A percentile compares a stretch with the other conserved stretches of the same genome.
phyloP scores from a whole-genome alignment of 106 monocot species.

The Agapanthus africanus region DNA sequence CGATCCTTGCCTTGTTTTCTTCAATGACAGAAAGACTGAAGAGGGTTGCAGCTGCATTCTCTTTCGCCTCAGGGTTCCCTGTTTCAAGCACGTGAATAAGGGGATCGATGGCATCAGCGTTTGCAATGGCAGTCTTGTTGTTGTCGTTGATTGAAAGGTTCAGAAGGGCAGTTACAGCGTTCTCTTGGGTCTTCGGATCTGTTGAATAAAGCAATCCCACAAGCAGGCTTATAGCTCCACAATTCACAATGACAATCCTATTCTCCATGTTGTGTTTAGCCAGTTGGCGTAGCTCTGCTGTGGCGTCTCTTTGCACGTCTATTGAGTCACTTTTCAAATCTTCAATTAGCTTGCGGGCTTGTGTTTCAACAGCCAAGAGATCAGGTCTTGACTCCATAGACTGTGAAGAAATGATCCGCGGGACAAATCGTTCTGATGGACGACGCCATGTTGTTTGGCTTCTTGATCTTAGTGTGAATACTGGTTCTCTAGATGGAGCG shows the following conservation, averaged over 20 bases:
- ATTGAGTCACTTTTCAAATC: slow-evolving; percentile 63
- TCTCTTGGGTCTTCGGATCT: slow-evolving; percentile 64
- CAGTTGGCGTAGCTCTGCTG: slow-evolving; percentile 57
- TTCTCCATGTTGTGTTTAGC: slow-evolving; percentile 82
- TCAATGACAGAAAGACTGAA: slow-evolving; percentile 91
- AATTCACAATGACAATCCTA: slow-evolving; percentile 68
- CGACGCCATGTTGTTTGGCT: slow-evolving; percentile 43
- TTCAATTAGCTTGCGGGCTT: slow-evolving; percentile 52
- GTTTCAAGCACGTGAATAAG: slow-evolving; percentile 77
- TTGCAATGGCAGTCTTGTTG: slow-evolving; percentile 72
- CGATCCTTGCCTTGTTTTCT: slow-evolving; percentile 83
- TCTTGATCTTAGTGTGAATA: slow-evolving; percentile 37
- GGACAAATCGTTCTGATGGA: slow-evolving; percentile 45
- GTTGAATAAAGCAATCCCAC: slow-evolving; percentile 62
- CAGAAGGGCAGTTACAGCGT: slow-evolving; percentile 82
- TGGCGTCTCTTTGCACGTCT: slow-evolving; percentile 53
- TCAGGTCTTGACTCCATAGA: slow-evolving; percentile 52
- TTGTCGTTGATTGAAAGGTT: slow-evolving; percentile 96
- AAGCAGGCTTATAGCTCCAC: slow-evolving; percentile 57
- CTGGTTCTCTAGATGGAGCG: slow-evolving; percentile 28
- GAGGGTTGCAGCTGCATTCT: slow-evolving; percentile 88
- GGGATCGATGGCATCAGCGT: slow-evolving; percentile 78
- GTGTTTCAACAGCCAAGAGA: slow-evolving; percentile 39
- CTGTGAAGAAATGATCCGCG: slow-evolving; percentile 42
- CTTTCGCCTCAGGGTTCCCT: slow-evolving; percentile 85